Conservation (phyloP, 768 basidiomycete species). For the Lentinus tigrinus region DNA sequence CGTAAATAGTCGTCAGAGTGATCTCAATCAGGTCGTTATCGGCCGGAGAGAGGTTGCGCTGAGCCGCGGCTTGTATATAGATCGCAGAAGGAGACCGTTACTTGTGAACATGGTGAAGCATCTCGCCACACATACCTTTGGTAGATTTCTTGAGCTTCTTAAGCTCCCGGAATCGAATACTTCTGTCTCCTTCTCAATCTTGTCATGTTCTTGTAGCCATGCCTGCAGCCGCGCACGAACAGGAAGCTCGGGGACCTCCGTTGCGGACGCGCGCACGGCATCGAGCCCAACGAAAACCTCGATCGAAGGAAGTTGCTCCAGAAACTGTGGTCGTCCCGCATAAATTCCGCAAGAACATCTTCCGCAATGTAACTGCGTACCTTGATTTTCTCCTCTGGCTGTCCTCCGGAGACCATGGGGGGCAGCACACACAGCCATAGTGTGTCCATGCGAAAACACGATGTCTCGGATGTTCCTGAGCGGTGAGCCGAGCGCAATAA, state of each 20-base stretch:
- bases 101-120: neutral
- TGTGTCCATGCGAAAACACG: no score
- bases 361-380: constrained; percentile 35
- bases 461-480: no score
- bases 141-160: constrained; percentile 82
- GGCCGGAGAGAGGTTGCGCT: constrained; percentile 79
- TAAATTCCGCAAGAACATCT: constrained; percentile 5
- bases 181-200: constrained; percentile 85
- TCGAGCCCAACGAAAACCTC: constrained; percentile 77
- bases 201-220: constrained; percentile 80
- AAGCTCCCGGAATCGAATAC: constrained; percentile 82
- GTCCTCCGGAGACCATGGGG: no score
- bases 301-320: constrained; percentile 75
- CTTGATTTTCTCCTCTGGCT: constrained; percentile 82
- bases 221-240: constrained; percentile 61
- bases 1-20: constrained; percentile 82
- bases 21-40: constrained; percentile 93
- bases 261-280: constrained; percentile 55
- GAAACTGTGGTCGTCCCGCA: constrained; percentile 48
- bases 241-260: constrained; percentile 62
- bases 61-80: constrained; percentile 67
- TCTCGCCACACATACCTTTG: constrained; percentile 57
- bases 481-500: no score
- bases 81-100: neutral
- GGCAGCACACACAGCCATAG: no score